Evolutionary conservation across 306 rosid genomes (phyloP).

Genomic region (Vicia sativa): DNA sequence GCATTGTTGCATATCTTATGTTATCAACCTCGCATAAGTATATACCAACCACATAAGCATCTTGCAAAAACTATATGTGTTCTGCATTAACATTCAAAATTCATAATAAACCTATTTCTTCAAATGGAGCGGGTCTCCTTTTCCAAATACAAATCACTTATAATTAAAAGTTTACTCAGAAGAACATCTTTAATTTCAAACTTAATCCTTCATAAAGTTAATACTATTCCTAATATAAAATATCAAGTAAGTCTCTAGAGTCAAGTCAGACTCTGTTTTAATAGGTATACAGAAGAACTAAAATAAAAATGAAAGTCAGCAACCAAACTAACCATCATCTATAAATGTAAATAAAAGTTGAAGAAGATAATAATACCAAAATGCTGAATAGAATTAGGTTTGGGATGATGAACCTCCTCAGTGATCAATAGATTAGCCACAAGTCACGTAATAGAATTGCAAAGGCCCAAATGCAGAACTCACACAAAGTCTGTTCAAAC

Average conservation of each 20-base stretch:
- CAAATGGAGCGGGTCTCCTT: not conserved
- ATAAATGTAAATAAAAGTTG: too few species aligned
- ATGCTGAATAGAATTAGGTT: too few species aligned
- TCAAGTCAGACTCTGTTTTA: constrained; percentile 14
- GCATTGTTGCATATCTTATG: not conserved
- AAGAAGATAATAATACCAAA: too few species aligned
- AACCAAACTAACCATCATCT: constrained; percentile 72
- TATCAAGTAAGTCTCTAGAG: too few species aligned
- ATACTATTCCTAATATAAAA: constrained; percentile 1
- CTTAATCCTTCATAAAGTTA: constrained; percentile 10
- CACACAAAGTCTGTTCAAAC: too few species aligned
- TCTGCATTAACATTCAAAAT: constrained; percentile 24
- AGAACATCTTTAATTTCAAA: constrained; percentile 17
- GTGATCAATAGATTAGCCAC: too few species aligned
- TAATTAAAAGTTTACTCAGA: not conserved
- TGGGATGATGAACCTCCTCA: too few species aligned
- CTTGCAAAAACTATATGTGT: constrained; percentile 11
- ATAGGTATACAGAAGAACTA: constrained; percentile 3
- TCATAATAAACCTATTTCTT: constrained; percentile 4
- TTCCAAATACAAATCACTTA: constrained; percentile 14
- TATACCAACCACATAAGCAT: not conserved
- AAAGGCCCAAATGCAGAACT: too few species aligned
- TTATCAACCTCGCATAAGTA: too few species aligned
- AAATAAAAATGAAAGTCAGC: constrained; percentile 42
- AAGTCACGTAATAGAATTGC: too few species aligned